A percentile compares a stretch with the other conserved stretches of the same genome.
Conservation (phyloP, 306 rosid species). For the Begonia masoniana region DNA sequence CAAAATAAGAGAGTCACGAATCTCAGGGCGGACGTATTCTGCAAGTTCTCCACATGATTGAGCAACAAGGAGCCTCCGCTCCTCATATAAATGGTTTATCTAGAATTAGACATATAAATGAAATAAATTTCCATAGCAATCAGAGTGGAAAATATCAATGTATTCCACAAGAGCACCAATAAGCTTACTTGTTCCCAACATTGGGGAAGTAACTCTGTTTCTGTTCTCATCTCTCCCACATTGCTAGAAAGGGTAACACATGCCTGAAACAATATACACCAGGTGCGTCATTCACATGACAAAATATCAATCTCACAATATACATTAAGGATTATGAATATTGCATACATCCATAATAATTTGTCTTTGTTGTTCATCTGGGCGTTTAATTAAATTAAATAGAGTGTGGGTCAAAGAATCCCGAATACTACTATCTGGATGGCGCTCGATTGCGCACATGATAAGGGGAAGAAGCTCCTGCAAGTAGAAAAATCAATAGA, state of each 20-base stretch:
- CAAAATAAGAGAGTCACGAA: constrained; percentile 88
- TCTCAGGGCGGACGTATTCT: constrained; percentile 93
- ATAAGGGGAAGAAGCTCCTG: constrained; percentile 97
- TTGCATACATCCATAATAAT: constrained; percentile 89
- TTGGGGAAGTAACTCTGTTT: constrained; percentile 94
- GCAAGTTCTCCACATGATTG: constrained; percentile 97
- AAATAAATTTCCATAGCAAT: constrained; percentile 17
- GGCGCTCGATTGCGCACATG: constrained; percentile 95
- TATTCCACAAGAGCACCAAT: constrained; percentile 1
- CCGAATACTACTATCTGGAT: constrained; percentile 86
- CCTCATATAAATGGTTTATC: constrained; percentile 96
- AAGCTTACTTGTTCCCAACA: constrained; percentile 96
- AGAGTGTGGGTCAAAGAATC: constrained; percentile 97
- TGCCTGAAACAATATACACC: constrained; percentile 45
- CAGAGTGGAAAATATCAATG: constrained; percentile 3
- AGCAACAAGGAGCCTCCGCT: constrained; percentile 96
- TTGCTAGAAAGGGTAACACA: constrained; percentile 86
- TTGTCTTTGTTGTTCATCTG: constrained; percentile 86
- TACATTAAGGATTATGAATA: constrained; percentile 5
- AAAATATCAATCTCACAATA: constrained; percentile 1
- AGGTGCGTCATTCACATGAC: constrained; percentile 11
- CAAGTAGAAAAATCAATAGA: constrained; percentile 7
- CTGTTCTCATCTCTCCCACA: constrained; percentile 99
- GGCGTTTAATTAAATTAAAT: constrained; percentile 94
- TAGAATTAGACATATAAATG: constrained; percentile 19